Evolutionary conservation across 1,139 yeast genomes (phyloP).

Genomic region (Saccharomycopsis crataegensis): DNA sequence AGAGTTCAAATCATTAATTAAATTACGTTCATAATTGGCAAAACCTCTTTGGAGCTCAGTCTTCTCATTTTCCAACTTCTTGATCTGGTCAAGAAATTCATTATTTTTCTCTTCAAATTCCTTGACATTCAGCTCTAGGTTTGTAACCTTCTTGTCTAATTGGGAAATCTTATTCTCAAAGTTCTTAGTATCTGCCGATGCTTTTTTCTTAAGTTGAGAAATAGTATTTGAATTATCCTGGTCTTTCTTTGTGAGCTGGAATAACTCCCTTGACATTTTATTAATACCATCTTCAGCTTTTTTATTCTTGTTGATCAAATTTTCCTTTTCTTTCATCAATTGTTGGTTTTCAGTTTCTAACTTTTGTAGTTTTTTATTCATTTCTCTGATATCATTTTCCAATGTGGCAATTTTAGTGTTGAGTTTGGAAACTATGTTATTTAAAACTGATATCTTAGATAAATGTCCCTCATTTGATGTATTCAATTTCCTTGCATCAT

Average conservation of each 20-base stretch:
- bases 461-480: conserved; percentile 2
- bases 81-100: conserved; percentile 15
- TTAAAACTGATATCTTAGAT: conserved; percentile 12
- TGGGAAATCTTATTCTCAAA: conserved; percentile 27
- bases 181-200: conserved; percentile 24
- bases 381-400: conserved; percentile 26
- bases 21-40: conserved; percentile 16
- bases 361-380: conserved; percentile 26
- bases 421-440: conserved; percentile 18
- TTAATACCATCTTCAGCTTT: conserved; percentile 85
- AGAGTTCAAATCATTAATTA: conserved; percentile 19
- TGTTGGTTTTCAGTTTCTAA: conserved; percentile 32
- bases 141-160: conserved; percentile 21
- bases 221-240: conserved; percentile 42
- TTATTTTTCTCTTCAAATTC: conserved; percentile 21
- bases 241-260: conserved; percentile 56
- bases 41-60: conserved; percentile 15
- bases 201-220: conserved; percentile 36
- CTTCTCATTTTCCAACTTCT: conserved; percentile 24
- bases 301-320: conserved; percentile 41
- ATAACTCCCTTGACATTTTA: conserved; percentile 80
- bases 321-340: conserved; percentile 33
- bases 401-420: conserved; percentile 23
- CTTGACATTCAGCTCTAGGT: conserved; percentile 20
- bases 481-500: neutral